Evolutionary conservation across 1,139 yeast genomes (phyloP).

Genomic region (Hanseniaspora gamundiae): DNA sequence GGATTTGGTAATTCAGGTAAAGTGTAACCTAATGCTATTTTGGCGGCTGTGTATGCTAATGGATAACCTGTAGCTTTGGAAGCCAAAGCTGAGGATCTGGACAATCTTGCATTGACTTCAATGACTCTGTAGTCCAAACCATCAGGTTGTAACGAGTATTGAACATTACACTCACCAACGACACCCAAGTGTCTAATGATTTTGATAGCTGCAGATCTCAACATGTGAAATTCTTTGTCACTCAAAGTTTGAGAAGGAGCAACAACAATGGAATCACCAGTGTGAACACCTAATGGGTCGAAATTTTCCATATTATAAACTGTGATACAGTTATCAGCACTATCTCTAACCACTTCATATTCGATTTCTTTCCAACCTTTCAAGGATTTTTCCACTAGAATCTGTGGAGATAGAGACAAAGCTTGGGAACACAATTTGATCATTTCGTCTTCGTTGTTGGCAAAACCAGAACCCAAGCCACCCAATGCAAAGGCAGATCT

Average conservation of each 20-base stretch:
- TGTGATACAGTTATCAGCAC: conserved; percentile 93
- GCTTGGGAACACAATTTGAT: conserved; percentile 82
- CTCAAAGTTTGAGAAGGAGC: conserved; percentile 97
- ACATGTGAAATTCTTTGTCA: conserved; percentile 96
- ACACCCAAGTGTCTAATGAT: conserved; percentile 96
- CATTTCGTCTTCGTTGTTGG: conserved; percentile 69
- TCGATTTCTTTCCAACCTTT: conserved; percentile 99
- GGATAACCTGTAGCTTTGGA: conserved; percentile 99
- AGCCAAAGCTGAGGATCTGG: conserved; percentile 95
- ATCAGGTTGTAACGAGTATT: conserved; percentile 91
- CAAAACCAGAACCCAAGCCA: conserved; percentile 97
- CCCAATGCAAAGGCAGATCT: conserved; percentile 97
- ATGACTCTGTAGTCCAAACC: conserved; percentile 92
- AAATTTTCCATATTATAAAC: conserved; percentile 99
- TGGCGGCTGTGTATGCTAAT: conserved; percentile 96
- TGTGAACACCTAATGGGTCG: conserved; percentile 95
- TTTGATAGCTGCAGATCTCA: conserved; percentile 93
- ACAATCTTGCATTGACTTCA: conserved; percentile 94
- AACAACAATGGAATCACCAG: conserved; percentile 97
- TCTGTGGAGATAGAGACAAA: conserved; percentile 83
- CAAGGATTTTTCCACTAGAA: conserved; percentile 88
- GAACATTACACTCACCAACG: conserved; percentile 98
- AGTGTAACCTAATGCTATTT: conserved; percentile 88
- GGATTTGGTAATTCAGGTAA: conserved; percentile 93
- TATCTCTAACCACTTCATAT: conserved; percentile 96